phyloP scores from a whole-genome alignment of 2,329 filamentous ascomycete genomes.

The Fusarium sacchari region DNA sequence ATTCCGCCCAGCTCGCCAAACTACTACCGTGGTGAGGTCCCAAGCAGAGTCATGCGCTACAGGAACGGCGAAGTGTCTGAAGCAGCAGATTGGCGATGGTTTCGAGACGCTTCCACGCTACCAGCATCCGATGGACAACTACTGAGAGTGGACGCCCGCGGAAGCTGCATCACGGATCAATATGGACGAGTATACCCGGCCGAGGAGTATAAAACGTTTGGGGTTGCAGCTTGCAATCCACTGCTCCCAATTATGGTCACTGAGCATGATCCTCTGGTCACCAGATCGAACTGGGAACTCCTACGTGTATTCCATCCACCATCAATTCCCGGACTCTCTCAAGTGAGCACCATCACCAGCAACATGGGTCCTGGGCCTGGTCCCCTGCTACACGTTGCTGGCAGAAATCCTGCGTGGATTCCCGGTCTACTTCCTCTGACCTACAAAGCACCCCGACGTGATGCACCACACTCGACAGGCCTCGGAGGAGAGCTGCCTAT shows the following conservation, averaged over 20 bases:
- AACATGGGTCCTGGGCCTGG: constrained; percentile 18
- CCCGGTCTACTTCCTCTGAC: constrained; percentile 49
- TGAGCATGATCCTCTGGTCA: constrained; percentile 30
- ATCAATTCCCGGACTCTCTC: constrained; percentile 42
- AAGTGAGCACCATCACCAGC: constrained; percentile 38
- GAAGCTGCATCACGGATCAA: neutral
- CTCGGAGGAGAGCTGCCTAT: constrained; percentile 53
- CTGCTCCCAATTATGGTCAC: constrained; percentile 50
- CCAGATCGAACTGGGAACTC: constrained; percentile 38
- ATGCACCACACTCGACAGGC: constrained; percentile 41
- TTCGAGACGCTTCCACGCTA: neutral
- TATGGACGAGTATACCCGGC: neutral
- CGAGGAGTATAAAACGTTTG: constrained; percentile 38
- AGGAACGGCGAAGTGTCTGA: constrained; percentile 43
- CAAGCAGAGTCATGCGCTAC: constrained; percentile 52
- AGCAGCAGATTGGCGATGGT: constrained; percentile 39
- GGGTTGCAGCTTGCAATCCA: constrained; percentile 52
- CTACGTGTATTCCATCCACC: constrained; percentile 45
- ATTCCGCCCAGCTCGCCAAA: constrained; percentile 43
- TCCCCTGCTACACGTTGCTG: constrained; percentile 45
- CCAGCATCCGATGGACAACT: constrained; percentile 1
- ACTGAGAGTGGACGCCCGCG: neutral
- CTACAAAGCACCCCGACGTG: constrained; percentile 38
- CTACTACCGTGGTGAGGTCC: constrained; percentile 43
- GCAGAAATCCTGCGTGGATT: constrained; percentile 50